Evolutionary conservation across 2,329 filamentous ascomycete genomes (phyloP).

Genomic region (Fusarium tjaetaba): DNA sequence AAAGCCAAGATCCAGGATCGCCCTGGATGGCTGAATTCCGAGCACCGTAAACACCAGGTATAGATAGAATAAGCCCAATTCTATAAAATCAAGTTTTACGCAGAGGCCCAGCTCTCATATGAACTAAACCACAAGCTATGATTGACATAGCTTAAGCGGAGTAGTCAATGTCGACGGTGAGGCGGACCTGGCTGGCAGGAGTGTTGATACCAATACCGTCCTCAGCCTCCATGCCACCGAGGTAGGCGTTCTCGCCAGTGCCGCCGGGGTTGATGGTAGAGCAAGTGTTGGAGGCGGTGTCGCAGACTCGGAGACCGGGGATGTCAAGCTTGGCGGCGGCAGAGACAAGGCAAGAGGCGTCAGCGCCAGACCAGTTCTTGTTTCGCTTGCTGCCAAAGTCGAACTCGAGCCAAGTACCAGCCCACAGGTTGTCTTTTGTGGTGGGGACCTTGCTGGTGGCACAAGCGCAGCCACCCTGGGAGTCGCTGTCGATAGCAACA

Average conservation of each 20-base stretch:
- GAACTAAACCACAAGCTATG: neutral
- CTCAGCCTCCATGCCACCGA: constrained; percentile 48
- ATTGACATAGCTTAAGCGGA: neutral
- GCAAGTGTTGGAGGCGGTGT: constrained; percentile 50
- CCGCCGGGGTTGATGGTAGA: constrained; percentile 52
- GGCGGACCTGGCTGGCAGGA: constrained; percentile 39
- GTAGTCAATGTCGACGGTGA: constrained; percentile 49
- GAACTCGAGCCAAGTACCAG: constrained; percentile 61
- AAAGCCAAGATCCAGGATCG: constrained; percentile 32
- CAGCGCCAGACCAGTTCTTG: constrained; percentile 60
- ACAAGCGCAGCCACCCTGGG: constrained; percentile 61
- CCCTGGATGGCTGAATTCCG: constrained; percentile 26
- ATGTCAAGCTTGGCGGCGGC: constrained; percentile 39
- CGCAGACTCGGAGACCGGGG: constrained; percentile 52
- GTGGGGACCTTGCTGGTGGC: constrained; percentile 45
- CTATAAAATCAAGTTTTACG: constrained; percentile 31
- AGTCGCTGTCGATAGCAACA: constrained; percentile 58
- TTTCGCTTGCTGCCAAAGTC: constrained; percentile 59
- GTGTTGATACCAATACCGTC: constrained; percentile 57
- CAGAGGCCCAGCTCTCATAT: neutral
- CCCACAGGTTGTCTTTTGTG: constrained; percentile 54
- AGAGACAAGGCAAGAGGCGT: constrained; percentile 60
- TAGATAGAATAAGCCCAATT: constrained; percentile 37
- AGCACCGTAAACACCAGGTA: constrained; percentile 41
- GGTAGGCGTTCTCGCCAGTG: constrained; percentile 52